Evolutionary conservation across 1,284 basidiomycete genomes (phyloP), one percentile per base, ranked within the genome.

Genomic region (Termitomyces sp.): DNA sequence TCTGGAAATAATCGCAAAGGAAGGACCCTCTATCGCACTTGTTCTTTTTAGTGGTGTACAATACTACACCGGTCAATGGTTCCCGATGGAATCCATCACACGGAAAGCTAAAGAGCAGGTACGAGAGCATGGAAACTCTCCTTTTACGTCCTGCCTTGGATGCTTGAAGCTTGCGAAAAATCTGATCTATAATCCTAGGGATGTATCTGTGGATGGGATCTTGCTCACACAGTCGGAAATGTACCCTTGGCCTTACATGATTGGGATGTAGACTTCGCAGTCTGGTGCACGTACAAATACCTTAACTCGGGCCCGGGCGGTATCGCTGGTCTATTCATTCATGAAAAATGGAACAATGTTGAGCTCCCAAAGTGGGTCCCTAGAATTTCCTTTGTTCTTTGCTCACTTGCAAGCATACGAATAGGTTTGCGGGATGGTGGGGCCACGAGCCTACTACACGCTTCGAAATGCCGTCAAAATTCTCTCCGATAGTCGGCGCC

Each of bases 251-350:
- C 83, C 48, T 75, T 99, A 57, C 92, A 97, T 68, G 88, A 93
- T 57, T 99, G 97, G 96, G 76, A 82, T 56, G 88, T 93, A 60
- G 96, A 99, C 72, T 98, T 98, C 69, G 96, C 95, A 0, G 93
- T 93, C 16, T 97, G 94, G 93, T 97, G 94, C 70, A 91, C 92
- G 28, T 97, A 97, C 79, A 97, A 97, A 75, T 99, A 98, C 71
- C 82, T 97, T 51, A 98, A 97, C 69, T 88, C 93, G 11, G 93
- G 97, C 1, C 95, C 96, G 4, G 95, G 96, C 13, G 93, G 88
- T 11, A 96, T 98, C 51, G 97, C 86, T n/a, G 97, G 95, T 5
- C 72, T 94, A 47, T 97, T 87, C 67, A 77, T 97, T 13, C 93
- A 97, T 65, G 83, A 90, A 57, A 87, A 84, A 64, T 94, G 88